Evolutionary conservation across 345 rosid species (phyloP).

Genomic region (Trapa bicornis): DNA sequence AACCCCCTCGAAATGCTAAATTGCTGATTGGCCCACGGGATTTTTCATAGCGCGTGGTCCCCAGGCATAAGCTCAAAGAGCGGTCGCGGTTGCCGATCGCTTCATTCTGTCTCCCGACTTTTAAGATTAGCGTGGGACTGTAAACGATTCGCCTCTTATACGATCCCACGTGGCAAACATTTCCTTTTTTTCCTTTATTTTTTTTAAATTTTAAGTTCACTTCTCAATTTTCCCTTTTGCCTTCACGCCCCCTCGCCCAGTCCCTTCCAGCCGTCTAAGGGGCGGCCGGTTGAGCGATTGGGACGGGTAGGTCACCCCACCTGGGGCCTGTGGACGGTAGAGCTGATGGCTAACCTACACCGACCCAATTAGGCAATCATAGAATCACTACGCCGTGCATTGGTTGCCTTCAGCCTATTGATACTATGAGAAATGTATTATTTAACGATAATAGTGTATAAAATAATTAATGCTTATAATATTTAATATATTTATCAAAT

Average conservation of each 20-base stretch:
- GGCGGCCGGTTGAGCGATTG: neutral
- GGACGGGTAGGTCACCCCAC: too few species aligned
- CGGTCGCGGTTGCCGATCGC: constrained; percentile 4
- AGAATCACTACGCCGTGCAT: too few species aligned
- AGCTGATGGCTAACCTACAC: too few species aligned
- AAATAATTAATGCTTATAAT: too few species aligned
- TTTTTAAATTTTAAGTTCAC: neutral
- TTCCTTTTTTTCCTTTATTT: neutral
- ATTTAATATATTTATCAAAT: too few species aligned
- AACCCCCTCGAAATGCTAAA: neutral
- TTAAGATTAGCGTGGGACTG: neutral
- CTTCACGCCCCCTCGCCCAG: neutral
- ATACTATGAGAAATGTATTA: too few species aligned
- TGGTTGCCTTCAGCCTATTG: too few species aligned
- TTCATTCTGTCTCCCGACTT: neutral
- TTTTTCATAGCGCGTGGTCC: neutral
- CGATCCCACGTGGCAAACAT: neutral
- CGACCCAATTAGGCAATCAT: too few species aligned
- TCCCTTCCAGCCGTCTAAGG: neutral
- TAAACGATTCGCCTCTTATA: neutral
- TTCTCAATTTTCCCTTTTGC: neutral
- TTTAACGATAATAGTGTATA: too few species aligned
- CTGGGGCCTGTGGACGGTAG: too few species aligned
- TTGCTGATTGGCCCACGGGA: neutral
- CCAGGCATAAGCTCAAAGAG: neutral